A percentile compares a stretch with the other conserved stretches of the same genome.
These are phyloP conservation scores for Penicillium sp. DNA, from an alignment of 2,329 filamentous ascomycete genomes.

Conservation along the genomic window DNA sequence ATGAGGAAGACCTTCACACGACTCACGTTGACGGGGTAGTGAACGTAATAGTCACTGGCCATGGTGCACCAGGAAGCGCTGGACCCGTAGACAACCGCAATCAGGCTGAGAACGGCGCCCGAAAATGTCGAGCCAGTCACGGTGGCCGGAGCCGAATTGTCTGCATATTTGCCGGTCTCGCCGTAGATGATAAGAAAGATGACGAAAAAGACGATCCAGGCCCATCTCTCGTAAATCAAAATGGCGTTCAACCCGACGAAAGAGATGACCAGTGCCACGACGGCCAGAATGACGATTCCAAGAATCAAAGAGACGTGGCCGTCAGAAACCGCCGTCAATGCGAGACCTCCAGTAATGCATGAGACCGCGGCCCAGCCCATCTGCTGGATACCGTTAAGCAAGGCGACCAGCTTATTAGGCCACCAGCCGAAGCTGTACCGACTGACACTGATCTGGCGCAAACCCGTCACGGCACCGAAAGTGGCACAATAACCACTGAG, in stretches of 20 bases:
- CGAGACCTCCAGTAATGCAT: slow-evolving; percentile 34
- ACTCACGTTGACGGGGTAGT: slow-evolving; percentile 23
- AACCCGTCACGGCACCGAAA: slow-evolving; percentile 50
- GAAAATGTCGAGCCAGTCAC: slow-evolving; percentile 30
- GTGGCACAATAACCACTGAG: slow-evolving; percentile 49
- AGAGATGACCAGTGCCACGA: slow-evolving; percentile 26
- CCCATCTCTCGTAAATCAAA: slow-evolving; percentile 31
- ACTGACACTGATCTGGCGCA: slow-evolving; percentile 53
- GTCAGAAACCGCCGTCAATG: slow-evolving; percentile 34
- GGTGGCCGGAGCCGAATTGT: slow-evolving; percentile 38
- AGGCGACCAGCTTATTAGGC: slow-evolving; percentile 51
- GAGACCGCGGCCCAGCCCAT: slow-evolving; percentile 31
- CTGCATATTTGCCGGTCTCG: slow-evolving; percentile 44
- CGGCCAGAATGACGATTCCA: slow-evolving; percentile 32
- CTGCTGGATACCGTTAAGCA: slow-evolving; percentile 37
- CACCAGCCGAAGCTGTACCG: slow-evolving; percentile 54
- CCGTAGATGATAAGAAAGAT: slow-evolving; percentile 52
- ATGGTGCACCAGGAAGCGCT: slow-evolving; percentile 26
- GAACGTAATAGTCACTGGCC: slow-evolving; percentile 25
- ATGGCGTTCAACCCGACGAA: slow-evolving; percentile 31
- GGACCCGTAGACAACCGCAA: slow-evolving; percentile 39
- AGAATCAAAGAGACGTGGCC: slow-evolving; percentile 29
- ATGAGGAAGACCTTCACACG: slow-evolving; percentile 24
- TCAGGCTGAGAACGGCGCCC: slow-evolving; percentile 36
- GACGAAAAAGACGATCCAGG: slow-evolving; percentile 33